Evolutionary conservation across 225 moss, liverwort and hornwort genomes (phyloP).

Genomic region (Antitrichia curtipendula): DNA sequence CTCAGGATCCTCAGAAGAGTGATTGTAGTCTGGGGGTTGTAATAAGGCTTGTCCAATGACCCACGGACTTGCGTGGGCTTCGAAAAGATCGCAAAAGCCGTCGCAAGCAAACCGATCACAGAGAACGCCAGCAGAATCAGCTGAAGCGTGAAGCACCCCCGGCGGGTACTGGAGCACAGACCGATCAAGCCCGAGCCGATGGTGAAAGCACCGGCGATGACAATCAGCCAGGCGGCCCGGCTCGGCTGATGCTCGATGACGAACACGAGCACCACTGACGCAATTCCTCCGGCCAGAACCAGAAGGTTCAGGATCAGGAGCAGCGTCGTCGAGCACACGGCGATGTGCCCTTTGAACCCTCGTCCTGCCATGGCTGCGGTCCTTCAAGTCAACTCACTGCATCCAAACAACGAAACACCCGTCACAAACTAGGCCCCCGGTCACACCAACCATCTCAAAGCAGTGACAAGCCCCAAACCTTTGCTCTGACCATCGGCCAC

Average conservation of each 20-base stretch:
- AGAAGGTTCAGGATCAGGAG: conserved; percentile 39
- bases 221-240: conserved; percentile 27
- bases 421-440: background rate
- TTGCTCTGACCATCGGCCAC: background rate
- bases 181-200: conserved; percentile 37
- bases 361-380: conserved; percentile 38
- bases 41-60: conserved; percentile 1
- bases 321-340: conserved; percentile 47
- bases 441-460: background rate
- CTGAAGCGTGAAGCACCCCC: conserved; percentile 50
- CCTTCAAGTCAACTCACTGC: conserved; percentile 5
- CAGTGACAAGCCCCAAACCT: background rate
- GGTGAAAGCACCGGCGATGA: conserved; percentile 37
- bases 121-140: conserved; percentile 44
- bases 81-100: conserved; percentile 30
- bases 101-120: conserved; percentile 39
- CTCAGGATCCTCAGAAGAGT: conserved; percentile 9
- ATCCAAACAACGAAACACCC: background rate
- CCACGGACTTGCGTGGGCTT: conserved; percentile 2
- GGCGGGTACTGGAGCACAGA: conserved; percentile 41
- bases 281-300: conserved; percentile 33
- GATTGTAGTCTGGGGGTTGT: background rate
- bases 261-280: conserved; percentile 21
- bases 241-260: conserved; percentile 32
- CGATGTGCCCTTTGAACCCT: conserved; percentile 36